Base-by-base conservation (phyloP, 495 filamentous ascomycete genomes). In the Apiosordaria backusii region DNA sequence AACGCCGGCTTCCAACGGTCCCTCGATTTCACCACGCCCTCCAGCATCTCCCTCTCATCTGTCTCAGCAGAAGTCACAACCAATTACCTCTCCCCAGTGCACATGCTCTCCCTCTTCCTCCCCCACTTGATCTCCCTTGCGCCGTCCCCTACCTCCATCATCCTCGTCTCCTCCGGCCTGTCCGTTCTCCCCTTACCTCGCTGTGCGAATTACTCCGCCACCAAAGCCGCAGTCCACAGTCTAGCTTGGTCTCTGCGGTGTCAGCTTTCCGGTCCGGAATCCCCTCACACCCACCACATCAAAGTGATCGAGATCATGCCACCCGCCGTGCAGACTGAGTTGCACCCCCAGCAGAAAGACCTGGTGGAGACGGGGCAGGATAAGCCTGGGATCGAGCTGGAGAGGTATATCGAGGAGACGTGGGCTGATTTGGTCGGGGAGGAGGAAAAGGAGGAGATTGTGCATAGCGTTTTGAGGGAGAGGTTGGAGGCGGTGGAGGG, bases 1-100 rank as follows among this genome's bases (percentile, higher is more conserved):
- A 87, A 87, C 77, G 78, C 84, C 1, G 84, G 86, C 65, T 83
- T 87, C 68, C 83, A 87, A 69, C 81, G 83, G 18, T 72, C 74
- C 4, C 79, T 89, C 58, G 81, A 92, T 75, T 87, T 91, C 75
- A 75, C 84, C 23, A 78, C 85, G 21, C 88, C 90, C 1, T 76
- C 78, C 10, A 79, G 75, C 9, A 80, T 90, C 62, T 80, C 88
- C 70, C 77, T 92, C 0, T 71, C 75, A 0, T 54, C 76, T 0
- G 73, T 88, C 19, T 74, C 84, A 54, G 67, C 76, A 6, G 90
- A 92, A 71, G 64, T 91, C 25, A 77, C 75, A 9, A 90, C 87
- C 2, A 92, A 93, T 77, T 92, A 91, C 75, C 82, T 84, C 27
- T 81, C 88, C 18, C 82, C 83, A 57, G 72, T 93, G 6, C 80